Evolutionary conservation across 805 yeast genomes (phyloP), one percentile per base, ranked within the genome.

Genomic region (Cyberlindnera euphorbiiphila): DNA sequence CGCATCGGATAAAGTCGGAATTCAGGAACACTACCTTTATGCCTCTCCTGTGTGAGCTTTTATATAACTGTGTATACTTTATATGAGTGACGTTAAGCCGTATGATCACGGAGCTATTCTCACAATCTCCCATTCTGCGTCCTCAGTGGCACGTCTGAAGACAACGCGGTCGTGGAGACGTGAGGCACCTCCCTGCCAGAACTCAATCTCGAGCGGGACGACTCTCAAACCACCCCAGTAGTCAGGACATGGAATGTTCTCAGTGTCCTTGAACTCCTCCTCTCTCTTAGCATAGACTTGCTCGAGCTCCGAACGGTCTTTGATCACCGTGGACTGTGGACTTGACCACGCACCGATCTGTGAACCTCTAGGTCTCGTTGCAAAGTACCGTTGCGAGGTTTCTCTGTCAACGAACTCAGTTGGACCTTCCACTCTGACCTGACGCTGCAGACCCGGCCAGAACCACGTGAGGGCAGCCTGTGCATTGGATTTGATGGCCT

Each of bases 301-400:
- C 25, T 88, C 84, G 43, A 91, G 73, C 49, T 76, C 84, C 12
- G 74, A 74, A 46, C 96, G 69, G 29, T 66, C 60, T 11, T 57
- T 52, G 25, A 89, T 68, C 3, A 67, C 70, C 37, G 73, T 69
- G 23, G 89, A 77, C 67, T 93, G 98, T 4, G 95, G 94, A 20
- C 94, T 81, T 0, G 97, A 84, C 95, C 96, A 89, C 0, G 98
- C 98, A 21, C 98, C 98, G 44, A 93, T 78, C 56, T 84, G 80
- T 21, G 95, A 84, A 6, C 94, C 97, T 41, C 95, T 71, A 25
- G 98, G 98, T 56, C 98, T 74, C 0, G 95, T 82, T 35, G 75
- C 72, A 62, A 77, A 93, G 62, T 93, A 93, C 33, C 81, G 69
- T 50, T 81, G 78, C 6, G 86, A 75, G 21, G 83, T 85, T 51